Evolutionary conservation across 169 alveolate species (phyloP), one percentile per base, ranked within the genome.

Genomic region (Plasmodium coatneyi): DNA sequence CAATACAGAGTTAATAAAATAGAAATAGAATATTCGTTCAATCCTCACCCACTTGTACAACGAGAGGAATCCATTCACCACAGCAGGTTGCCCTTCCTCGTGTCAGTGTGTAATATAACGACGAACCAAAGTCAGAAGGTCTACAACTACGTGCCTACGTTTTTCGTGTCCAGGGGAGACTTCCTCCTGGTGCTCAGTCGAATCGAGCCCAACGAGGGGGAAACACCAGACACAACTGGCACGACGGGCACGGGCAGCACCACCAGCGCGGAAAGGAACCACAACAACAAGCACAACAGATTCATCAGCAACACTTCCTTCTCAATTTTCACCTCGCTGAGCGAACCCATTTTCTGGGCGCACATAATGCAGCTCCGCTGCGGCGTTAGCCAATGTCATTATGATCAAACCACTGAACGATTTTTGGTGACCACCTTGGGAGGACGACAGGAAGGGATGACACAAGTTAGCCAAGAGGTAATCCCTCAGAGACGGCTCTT

Each of bases 1-100:
- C 56, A 91, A 12, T 91, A 80, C 54, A 49, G 95, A 70, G 70
- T 91, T 80, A 91, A 91, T n/a, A 91, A 12, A 80, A 91, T 91
- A 1, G 92, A 91, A 54, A 91, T 91, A 5, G 83, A 39, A 36
- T 91, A 91, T 54, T 49, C 92, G 6, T 41, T 76, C 46, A 70
- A n/a, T 5, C 91, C 92, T 1, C 54, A 80, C 71, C 19, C 25
- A 46, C 60, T 49, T 19, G 32, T 5, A 46, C 36, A 7, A 28
- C 3, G 36, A 66, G 76, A 54, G 16, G 78, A 12, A 52, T 74
- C 30, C 41, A 43, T 71, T 32, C 92, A 80, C 41, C 92, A 60
- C 28, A 70, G 46, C 0, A 46, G 32, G 10, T 16, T 91, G 22
- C 95, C 95, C 2, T 91, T 91, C 72, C 82, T 70, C 78, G 25